A percentile compares a stretch with the other conserved stretches of the same genome.
phyloP scores from a whole-genome alignment of 768 basidiomycete species.

The Artomyces pyxidatus region DNA sequence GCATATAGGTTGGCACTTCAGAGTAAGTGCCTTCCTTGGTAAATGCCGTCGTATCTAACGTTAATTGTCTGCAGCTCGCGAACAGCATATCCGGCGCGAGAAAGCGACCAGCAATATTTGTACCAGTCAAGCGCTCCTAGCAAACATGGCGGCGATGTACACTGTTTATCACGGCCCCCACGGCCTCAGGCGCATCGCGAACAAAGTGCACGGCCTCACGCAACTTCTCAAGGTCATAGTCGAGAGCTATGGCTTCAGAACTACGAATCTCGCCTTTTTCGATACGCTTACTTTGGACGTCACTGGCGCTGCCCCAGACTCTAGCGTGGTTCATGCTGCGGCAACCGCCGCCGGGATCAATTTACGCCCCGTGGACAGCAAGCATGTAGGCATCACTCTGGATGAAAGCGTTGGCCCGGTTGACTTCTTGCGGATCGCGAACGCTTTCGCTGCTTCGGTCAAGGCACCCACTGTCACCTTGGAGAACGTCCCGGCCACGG shows the following conservation, averaged over 20 bases:
- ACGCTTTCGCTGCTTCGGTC: slow-evolving; percentile 69
- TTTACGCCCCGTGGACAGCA: slow-evolving; percentile 67
- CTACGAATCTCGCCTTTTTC: slow-evolving; percentile 73
- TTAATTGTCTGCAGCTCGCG: slow-evolving; percentile 54
- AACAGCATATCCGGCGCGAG: slow-evolving; percentile 95
- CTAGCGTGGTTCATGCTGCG: slow-evolving; percentile 58
- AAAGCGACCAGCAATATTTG: slow-evolving; percentile 99
- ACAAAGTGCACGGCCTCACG: slow-evolving; percentile 85
- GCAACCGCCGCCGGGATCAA: slow-evolving; percentile 69
- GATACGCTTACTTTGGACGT: slow-evolving; percentile 84
- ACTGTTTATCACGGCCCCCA: slow-evolving; percentile 93
- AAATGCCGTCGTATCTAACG: not conserved
- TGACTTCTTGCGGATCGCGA: slow-evolving; percentile 71
- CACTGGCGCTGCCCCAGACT: slow-evolving; percentile 44
- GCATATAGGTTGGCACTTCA: slow-evolving; percentile 93
- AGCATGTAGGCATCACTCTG: slow-evolving; percentile 78
- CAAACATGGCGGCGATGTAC: slow-evolving; percentile 99
- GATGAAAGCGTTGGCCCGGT: slow-evolving; percentile 81
- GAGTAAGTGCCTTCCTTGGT: slow-evolving; percentile 45
- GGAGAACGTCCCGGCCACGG: slow-evolving; percentile 32
- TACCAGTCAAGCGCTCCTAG: slow-evolving; percentile 93
- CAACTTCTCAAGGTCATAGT: slow-evolving; percentile 63
- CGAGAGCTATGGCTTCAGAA: slow-evolving; percentile 65
- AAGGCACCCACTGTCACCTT: slow-evolving; percentile 40
- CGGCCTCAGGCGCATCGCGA: slow-evolving; percentile 77